phyloP scores from a whole-genome alignment of 2,329 filamentous ascomycete species.

The Aspergillus pseudotamarii region DNA sequence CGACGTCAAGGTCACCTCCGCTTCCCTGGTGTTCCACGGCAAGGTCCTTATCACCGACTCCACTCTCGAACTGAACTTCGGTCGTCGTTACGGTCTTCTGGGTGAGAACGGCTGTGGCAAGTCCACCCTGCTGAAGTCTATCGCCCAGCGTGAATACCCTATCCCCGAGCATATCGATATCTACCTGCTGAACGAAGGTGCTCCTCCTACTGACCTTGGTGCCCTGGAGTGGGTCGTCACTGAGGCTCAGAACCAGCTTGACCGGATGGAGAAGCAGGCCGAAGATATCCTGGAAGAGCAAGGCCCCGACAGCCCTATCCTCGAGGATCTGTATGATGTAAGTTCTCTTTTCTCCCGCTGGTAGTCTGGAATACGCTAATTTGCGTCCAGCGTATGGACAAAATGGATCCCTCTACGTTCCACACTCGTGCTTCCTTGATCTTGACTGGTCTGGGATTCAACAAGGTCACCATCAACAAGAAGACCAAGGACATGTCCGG shows the following conservation, averaged over 20 bases:
- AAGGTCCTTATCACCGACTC: slow-evolving; percentile 93
- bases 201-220: slow-evolving; percentile 82
- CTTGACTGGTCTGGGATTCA: slow-evolving; percentile 97
- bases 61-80: slow-evolving; percentile 89
- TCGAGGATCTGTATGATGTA: slow-evolving; percentile 96
- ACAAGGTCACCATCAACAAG: slow-evolving; percentile 97
- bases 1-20: slow-evolving; percentile 96
- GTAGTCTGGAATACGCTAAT: slow-evolving; percentile 25
- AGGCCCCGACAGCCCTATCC: slow-evolving; percentile 83
- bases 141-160: slow-evolving; percentile 89
- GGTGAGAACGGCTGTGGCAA: slow-evolving; percentile 99
- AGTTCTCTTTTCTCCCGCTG: slow-evolving; percentile 37
- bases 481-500: slow-evolving; percentile 99
- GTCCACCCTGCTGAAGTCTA: slow-evolving; percentile 94
- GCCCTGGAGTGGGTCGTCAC: slow-evolving; percentile 96
- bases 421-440: slow-evolving; percentile 94
- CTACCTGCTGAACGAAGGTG: slow-evolving; percentile 97
- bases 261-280: slow-evolving; percentile 81
- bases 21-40: slow-evolving; percentile 95
- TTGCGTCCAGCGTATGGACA: slow-evolving; percentile 79
- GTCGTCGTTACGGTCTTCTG: slow-evolving; percentile 88
- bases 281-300: slow-evolving; percentile 90
- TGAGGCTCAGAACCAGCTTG: slow-evolving; percentile 91
- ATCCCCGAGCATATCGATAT: slow-evolving; percentile 97
- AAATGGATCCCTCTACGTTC: slow-evolving; percentile 98